Evolutionary conservation across 78 protist genomes (phyloP), one percentile per base, ranked within the genome.

Genomic region (Dictyostelium intermedium): DNA sequence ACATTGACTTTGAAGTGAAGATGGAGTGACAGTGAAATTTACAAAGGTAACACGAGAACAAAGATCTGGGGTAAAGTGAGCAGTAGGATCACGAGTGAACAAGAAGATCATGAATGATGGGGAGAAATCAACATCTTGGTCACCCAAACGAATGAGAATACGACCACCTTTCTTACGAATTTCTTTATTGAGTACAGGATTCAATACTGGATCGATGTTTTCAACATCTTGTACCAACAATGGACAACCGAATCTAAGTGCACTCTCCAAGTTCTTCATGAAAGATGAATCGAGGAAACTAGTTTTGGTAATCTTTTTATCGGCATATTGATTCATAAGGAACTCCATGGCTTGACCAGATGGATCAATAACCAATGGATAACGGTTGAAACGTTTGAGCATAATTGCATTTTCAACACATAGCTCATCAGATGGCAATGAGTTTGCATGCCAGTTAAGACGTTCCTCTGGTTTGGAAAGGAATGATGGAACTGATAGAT

Each of bases 341-440:
- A 98, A 99, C 45, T 50, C 89, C 45, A 82, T 63, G 2, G 99
- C 99, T 82, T 98, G 99, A 70, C 99, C 99, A 16, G 98, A 82
- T 43, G 99, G 99, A 95, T 99, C 99, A 91, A 99, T 95, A 25
- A 99, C 95, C 66, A 99, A 97, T 32, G 99, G 99, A 81, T 98
- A 99, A 25, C 99, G 93, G 35, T 98, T 97, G 96, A 97, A 98
- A 20, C 99, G 63, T 56, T 83, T 73, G 37, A 99, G 83, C 98
- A 99, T 96, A 69, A 98, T 89, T 10, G 99, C 99, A 91, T 99
- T 99, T 86, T 99, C 99, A 18, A 92, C 69, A 82, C 98, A 99
- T 73, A 99, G 92, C 30, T 85, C 96, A 94, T 99, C 99, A 23
- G 35, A 84, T 23, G 99, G 99, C 20, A 99, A 98, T 0, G 97